A percentile compares a stretch with the other conserved stretches of the same genome.
Evolutionary conservation across 2,329 filamentous ascomycete genomes (phyloP).

Genomic region (Botrytis galanthina): DNA sequence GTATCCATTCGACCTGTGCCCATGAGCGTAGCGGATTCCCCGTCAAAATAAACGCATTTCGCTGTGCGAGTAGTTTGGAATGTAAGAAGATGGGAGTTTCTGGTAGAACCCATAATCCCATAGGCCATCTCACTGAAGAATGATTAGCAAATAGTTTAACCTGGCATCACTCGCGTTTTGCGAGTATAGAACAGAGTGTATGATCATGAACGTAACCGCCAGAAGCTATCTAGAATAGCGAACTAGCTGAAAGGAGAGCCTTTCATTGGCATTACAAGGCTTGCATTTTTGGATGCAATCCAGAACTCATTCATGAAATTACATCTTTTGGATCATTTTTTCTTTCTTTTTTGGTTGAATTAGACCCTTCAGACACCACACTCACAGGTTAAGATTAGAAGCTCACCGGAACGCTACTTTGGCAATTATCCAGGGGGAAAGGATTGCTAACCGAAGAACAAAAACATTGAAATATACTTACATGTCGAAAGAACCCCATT

Average conservation of each 20-base stretch:
- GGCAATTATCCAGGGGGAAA: no score
- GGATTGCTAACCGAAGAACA: not conserved
- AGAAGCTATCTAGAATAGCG: not conserved
- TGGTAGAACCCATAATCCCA: conserved; percentile 48
- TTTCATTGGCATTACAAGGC: not conserved
- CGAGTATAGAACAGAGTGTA: no score
- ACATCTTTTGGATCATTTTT: not conserved
- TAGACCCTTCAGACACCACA: not conserved
- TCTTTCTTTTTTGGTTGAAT: no score
- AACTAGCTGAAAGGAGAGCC: not conserved
- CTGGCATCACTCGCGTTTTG: not conserved
- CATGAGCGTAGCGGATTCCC: conserved; percentile 49
- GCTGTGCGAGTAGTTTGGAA: conserved; percentile 47
- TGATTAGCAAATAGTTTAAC: conserved; percentile 14
- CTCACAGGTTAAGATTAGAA: not conserved
- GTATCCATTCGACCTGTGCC: conserved; percentile 47
- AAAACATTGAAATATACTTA: conserved; percentile 26
- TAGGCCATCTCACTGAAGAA: conserved; percentile 49
- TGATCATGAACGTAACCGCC: not conserved
- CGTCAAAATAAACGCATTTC: conserved; percentile 50
- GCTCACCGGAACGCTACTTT: not conserved
- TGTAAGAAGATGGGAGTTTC: conserved; percentile 47
- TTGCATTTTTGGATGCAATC: not conserved
- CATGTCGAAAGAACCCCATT: conserved; percentile 53
- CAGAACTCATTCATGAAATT: not conserved